These are phyloP conservation scores for Pythium angustatum DNA, from an alignment of 352 stramenopile genomes.

Conservation along the genomic window DNA sequence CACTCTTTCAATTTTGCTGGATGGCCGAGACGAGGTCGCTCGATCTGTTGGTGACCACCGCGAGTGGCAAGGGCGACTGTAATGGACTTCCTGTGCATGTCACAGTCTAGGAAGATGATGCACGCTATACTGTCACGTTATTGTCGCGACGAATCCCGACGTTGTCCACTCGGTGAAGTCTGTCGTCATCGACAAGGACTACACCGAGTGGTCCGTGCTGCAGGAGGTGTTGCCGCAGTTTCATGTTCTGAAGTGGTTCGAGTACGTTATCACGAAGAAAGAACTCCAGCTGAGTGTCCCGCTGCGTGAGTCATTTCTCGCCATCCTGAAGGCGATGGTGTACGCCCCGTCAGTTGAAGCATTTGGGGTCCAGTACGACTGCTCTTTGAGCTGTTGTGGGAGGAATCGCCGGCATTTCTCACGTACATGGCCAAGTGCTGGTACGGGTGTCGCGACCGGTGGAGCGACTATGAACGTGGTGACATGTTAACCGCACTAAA, in stretches of 20 bases:
- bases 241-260: slow-evolving; percentile 14
- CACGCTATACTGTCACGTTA: too few relatives aligned
- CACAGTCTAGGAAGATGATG: too few relatives aligned
- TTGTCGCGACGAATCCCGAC: background rate
- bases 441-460: slow-evolving; percentile 3
- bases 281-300: background rate
- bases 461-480: slow-evolving; percentile 2
- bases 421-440: slow-evolving; percentile 13
- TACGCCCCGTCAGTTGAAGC: slow-evolving; percentile 1
- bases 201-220: slow-evolving; percentile 25
- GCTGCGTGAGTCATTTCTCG: background rate
- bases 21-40: too few relatives aligned
- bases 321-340: background rate
- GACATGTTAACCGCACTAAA: slow-evolving; percentile 8
- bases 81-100: too few relatives aligned
- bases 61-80: too few relatives aligned
- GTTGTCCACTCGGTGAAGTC: background rate
- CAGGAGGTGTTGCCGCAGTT: slow-evolving; percentile 28
- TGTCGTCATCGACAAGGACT: slow-evolving; percentile 35
- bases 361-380: slow-evolving; percentile 4
- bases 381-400: background rate
- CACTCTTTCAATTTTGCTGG: too few relatives aligned
- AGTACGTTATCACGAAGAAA: background rate
- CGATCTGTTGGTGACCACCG: too few relatives aligned
- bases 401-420: background rate